Evolutionary conservation across 2,329 filamentous ascomycete genomes (phyloP).

Genomic region (Monilinia vaccinii-corymbosi): DNA sequence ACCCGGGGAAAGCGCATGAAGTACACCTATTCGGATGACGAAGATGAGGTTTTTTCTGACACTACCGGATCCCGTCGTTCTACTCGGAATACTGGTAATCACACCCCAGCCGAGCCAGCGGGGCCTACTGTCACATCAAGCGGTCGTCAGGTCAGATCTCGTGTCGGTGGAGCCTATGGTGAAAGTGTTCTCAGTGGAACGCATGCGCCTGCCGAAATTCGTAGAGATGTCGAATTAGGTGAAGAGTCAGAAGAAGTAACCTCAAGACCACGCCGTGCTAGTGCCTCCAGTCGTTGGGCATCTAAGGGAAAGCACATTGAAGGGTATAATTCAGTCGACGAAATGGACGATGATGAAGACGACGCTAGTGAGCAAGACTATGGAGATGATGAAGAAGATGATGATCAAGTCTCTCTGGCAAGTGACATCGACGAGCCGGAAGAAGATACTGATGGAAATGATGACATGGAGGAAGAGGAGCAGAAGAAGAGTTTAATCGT

Average conservation of each 20-base stretch:
- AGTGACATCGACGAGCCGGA: slow-evolving; percentile 49
- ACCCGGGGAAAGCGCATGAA: slow-evolving; percentile 93
- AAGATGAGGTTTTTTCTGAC: slow-evolving; percentile 58
- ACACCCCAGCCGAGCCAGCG: slow-evolving; percentile 61
- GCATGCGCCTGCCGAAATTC: slow-evolving; percentile 6
- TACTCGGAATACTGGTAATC: slow-evolving; percentile 63
- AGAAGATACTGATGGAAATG: slow-evolving; percentile 35
- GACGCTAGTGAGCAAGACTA: slow-evolving; percentile 64
- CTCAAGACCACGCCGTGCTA: slow-evolving; percentile 35
- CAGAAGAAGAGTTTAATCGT: slow-evolving; percentile 60
- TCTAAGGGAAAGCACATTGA: slow-evolving; percentile 38
- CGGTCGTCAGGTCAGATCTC: slow-evolving; percentile 70
- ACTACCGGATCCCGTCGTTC: slow-evolving; percentile 58
- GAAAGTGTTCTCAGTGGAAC: slow-evolving; percentile 45
- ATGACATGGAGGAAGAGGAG: slow-evolving; percentile 41
- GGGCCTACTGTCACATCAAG: slow-evolving; percentile 67
- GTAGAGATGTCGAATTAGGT: slow-evolving; percentile 35
- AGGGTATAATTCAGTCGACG: slow-evolving; percentile 50
- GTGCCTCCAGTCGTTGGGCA: slow-evolving; percentile 21
- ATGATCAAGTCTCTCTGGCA: slow-evolving; percentile 55
- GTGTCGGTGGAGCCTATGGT: slow-evolving; percentile 45
- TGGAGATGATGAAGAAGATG: slow-evolving; percentile 63
- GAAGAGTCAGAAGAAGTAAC: slow-evolving; percentile 33
- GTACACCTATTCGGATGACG: slow-evolving; percentile 91
- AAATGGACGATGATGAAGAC: slow-evolving; percentile 48